A percentile compares a stretch with the other conserved stretches of the same genome.
phyloP scores from a whole-genome alignment of 2,329 filamentous ascomycete species.

The Fusarium sp. region DNA sequence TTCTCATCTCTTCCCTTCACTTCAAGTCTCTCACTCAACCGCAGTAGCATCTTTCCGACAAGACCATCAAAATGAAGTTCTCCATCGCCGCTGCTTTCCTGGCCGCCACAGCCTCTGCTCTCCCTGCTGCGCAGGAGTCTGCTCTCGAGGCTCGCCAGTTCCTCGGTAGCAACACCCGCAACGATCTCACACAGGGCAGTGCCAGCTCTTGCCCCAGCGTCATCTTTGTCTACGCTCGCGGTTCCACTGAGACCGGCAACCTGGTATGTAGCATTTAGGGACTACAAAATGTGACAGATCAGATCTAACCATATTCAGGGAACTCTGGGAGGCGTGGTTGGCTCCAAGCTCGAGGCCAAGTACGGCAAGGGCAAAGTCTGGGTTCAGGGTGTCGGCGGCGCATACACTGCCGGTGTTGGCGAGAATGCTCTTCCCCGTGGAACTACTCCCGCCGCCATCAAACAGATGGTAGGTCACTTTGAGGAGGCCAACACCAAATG shows the following conservation, averaged over 20 bases:
- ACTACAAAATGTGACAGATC: not conserved
- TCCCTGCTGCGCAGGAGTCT: constrained; percentile 20
- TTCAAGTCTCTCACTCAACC: not conserved
- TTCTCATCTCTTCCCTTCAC: constrained; percentile 12
- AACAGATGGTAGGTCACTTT: constrained; percentile 57
- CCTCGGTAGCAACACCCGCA: constrained; percentile 29
- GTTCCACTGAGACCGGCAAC: constrained; percentile 55
- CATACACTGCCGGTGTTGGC: constrained; percentile 54
- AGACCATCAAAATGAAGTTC: constrained; percentile 36
- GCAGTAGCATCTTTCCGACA: not conserved
- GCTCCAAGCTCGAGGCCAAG: constrained; percentile 45
- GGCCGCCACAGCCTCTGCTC: constrained; percentile 33
- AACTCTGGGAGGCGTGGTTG: constrained; percentile 49
- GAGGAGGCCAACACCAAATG: constrained; percentile 57
- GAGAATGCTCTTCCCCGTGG: constrained; percentile 56
- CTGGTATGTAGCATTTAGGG: constrained; percentile 48
- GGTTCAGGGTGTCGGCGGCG: constrained; percentile 59
- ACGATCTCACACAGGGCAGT: constrained; percentile 49
- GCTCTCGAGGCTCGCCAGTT: constrained; percentile 38
- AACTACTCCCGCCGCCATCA: constrained; percentile 54
- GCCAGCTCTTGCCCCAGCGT: constrained; percentile 51
- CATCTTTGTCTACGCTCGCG: constrained; percentile 58
- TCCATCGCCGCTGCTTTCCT: constrained; percentile 28
- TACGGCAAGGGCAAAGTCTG: constrained; percentile 50
- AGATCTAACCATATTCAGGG: constrained; percentile 41